Conservation (phyloP, 1,139 yeast genomes). For the Blastobotrys capitulatus region DNA sequence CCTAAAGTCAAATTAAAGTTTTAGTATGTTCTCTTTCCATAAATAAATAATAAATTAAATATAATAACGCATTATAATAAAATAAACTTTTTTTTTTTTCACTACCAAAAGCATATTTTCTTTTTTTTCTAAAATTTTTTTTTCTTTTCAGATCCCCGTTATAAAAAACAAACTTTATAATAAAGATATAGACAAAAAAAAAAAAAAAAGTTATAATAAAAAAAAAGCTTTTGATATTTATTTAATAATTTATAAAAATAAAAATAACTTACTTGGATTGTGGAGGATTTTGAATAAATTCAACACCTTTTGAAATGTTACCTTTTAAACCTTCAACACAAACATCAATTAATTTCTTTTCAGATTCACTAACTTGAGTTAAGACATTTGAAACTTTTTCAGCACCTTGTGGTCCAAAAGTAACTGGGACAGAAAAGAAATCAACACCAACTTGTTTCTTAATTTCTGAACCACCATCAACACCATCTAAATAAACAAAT, state of each 20-base stretch:
- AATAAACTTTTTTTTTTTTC: not conserved
- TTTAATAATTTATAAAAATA: not conserved
- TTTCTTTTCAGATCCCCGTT: too few relatives aligned
- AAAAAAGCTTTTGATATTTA: not conserved
- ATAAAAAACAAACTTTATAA: too few relatives aligned
- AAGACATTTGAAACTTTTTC: slow-evolving; percentile 50
- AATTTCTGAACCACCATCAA: slow-evolving; percentile 36
- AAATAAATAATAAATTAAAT: too few relatives aligned
- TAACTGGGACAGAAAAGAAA: slow-evolving; percentile 85
- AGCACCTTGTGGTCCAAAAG: slow-evolving; percentile 81
- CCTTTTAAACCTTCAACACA: slow-evolving; percentile 78
- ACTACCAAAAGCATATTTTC: too few relatives aligned
- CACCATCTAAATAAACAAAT: slow-evolving; percentile 41
- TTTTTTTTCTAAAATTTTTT: not conserved
- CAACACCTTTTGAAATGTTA: slow-evolving; percentile 64
- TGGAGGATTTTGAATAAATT: slow-evolving; percentile 36
- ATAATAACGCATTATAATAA: too few relatives aligned
- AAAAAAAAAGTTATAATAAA: not conserved
- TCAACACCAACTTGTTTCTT: slow-evolving; percentile 53
- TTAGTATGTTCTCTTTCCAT: too few relatives aligned
- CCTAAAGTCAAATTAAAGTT: too few relatives aligned
- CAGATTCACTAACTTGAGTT: slow-evolving; percentile 29
- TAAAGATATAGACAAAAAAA: not conserved
- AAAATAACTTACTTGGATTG: slow-evolving; percentile 15
- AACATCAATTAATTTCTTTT: slow-evolving; percentile 57